These are phyloP conservation scores for Colletotrichum cuscutae DNA, from an alignment of 2,329 filamentous ascomycete genomes.

Conservation along the genomic window DNA sequence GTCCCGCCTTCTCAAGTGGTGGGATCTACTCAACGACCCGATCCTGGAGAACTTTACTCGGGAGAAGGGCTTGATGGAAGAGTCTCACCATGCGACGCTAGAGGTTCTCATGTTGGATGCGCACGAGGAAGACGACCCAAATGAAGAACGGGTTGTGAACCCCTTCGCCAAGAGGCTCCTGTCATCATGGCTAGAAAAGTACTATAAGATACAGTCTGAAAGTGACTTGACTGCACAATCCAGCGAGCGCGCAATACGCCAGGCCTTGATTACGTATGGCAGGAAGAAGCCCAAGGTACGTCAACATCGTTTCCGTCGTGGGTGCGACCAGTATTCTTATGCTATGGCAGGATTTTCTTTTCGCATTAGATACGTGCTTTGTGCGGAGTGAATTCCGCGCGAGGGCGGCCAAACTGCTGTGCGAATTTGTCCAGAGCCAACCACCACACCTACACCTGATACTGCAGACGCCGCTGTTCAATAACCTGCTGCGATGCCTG, in stretches of 20 bases:
- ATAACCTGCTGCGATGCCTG: constrained; percentile 77
- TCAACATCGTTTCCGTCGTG: not conserved
- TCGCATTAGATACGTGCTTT: constrained; percentile 72
- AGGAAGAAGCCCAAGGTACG: constrained; percentile 72
- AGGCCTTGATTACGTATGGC: constrained; percentile 68
- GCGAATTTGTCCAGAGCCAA: constrained; percentile 78
- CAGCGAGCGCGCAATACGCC: constrained; percentile 61
- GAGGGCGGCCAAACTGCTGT: constrained; percentile 73
- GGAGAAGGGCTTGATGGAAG: constrained; percentile 63
- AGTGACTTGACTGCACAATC: constrained; percentile 51
- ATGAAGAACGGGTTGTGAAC: constrained; percentile 48
- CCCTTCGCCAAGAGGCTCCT: constrained; percentile 68
- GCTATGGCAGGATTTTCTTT: constrained; percentile 68
- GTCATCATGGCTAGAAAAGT: constrained; percentile 65
- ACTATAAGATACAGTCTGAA: constrained; percentile 39
- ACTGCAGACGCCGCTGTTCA: constrained; percentile 77
- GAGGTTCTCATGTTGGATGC: constrained; percentile 72
- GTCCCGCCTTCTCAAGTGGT: constrained; percentile 76
- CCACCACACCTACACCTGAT: constrained; percentile 84
- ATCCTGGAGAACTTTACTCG: constrained; percentile 47
- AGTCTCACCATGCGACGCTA: constrained; percentile 72
- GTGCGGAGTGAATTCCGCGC: constrained; percentile 72
- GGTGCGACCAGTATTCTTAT: constrained; percentile 32
- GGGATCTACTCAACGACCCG: constrained; percentile 70
- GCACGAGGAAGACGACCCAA: constrained; percentile 62